Base-by-base conservation (phyloP, 2,329 filamentous ascomycete genomes). In the Fusarium sarcochroum region DNA sequence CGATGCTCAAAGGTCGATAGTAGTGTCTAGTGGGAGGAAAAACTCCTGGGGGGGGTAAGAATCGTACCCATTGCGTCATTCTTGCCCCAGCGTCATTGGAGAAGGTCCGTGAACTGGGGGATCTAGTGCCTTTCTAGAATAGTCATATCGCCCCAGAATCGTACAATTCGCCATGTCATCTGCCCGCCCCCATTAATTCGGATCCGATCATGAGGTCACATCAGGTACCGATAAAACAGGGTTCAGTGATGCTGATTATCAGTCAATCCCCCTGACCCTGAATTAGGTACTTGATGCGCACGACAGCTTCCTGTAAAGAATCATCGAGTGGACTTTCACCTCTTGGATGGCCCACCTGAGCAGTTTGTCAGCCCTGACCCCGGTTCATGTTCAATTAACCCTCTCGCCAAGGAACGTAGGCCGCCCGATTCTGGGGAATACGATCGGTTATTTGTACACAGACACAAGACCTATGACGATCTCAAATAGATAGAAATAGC, bases 61-160 rank as follows among this genome's bases (percentile, higher is more conserved):
- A 45, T 37, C 3, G 9, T 54, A 38, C 61, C 8, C 44, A 55
- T 66, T 55, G 61, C 63, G 61, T 68, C 65, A 68, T 69, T 37
- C 18, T 68, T 65, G 59, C 53, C 52, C 34, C 53, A 42, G 42
- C 41, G 61, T 65, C 60, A 59, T n/a, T 59, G 25, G 44, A 35
- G 42, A 63, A 5, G 27, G 35, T 41, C 46, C 27, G 32, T 34
- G n/a, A 30, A 17, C 34, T 35, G 32, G 32, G 41, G 34, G 46
- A 10, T 21, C 49, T 68, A 61, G 53, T 40, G 20, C 49, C 10
- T 52, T 68, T 69, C 54, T 23, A 61, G 65, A 52, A 46, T 61
- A 56, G 49, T 25, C 35, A 9, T 30, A 5, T 61, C 11, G 49
- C 42, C 49, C 48, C 35, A 27, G 37, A 41, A 37, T 37, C 18